Evolutionary conservation across 2,329 filamentous ascomycete species (phyloP).

Genomic region (Botrytis sinoallii): DNA sequence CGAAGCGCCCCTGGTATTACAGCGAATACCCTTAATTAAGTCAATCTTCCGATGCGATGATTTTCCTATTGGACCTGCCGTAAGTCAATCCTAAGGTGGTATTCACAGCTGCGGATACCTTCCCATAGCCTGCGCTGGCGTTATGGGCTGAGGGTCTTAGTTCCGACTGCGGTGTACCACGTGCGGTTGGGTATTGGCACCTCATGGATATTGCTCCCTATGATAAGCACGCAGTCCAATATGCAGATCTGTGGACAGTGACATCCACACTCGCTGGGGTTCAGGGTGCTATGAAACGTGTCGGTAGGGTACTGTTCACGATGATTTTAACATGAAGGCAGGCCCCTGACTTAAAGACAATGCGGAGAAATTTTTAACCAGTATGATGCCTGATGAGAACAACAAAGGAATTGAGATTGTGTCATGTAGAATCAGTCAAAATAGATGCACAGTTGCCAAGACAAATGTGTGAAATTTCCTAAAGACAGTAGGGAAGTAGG

Average conservation of each 20-base stretch:
- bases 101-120: neutral
- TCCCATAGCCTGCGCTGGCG: neutral
- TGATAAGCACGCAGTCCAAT: constrained; percentile 7
- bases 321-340: neutral
- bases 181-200: constrained; percentile 2
- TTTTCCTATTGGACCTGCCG: neutral
- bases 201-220: neutral
- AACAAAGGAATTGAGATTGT: neutral
- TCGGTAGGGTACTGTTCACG: neutral
- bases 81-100: neutral
- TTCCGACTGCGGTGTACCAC: constrained; percentile 14
- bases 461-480: neutral
- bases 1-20: constrained; percentile 34
- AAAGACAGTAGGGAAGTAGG: neutral
- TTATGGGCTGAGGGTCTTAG: neutral
- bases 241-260: constrained; percentile 4
- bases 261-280: neutral
- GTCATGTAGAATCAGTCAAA: neutral
- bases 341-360: neutral
- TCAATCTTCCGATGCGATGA: constrained; percentile 11
- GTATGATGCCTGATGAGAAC: neutral
- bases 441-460: neutral
- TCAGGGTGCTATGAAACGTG: constrained; percentile 5
- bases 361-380: constrained; percentile 5
- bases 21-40: constrained; percentile 20